Base-by-base conservation (phyloP, 306 rosid species). In the Sicyos baderoa region DNA sequence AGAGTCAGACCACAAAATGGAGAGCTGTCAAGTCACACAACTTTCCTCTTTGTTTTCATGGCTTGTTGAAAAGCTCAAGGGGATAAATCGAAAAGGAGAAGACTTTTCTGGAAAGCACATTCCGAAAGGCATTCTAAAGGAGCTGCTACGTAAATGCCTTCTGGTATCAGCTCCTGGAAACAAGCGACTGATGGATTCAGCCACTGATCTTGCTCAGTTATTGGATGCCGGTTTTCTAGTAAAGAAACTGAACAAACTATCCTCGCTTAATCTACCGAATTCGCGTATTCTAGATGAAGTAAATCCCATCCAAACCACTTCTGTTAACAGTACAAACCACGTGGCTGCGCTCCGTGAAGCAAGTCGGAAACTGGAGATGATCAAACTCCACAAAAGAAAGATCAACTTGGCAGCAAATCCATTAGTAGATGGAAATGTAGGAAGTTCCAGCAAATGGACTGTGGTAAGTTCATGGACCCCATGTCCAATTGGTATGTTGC, bases 401-500 rank as follows among this genome's bases (percentile, higher is more conserved):
- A 77, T 70, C 32, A 77, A 81, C 73, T 70, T 19, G 37, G 51
- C 63, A 21, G 42, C 67, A 21, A 57, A 25, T 27, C 44, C 77
- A n/a, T n/a, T n/a, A 45, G 45, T 72, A n/a, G 77, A 80, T 54
- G 68, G 72, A n/a, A 80, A 77, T 47, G 56, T 40, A 1, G 54
- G 53, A 76, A 73, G 50, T 48, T 61, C 88, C 23, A 77, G 48
- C 54, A 76, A 76, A 70, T 94, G 99, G 99, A 67, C 81, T 44
- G 57, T 80, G 54, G 77, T 94, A 64, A 83, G 78, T 57, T 83
- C 89, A 35, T 90, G 99, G 99, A 90, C 82, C 66, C 87, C 85
- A 1, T 94, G 99, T 77, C 99, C 97, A 3, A 84, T 94, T 22
- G 99, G 99, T 74, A 88, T 84, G 97, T 78, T 94, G 83, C 96